These are phyloP conservation scores for Talaromyces liani DNA, from an alignment of 495 filamentous ascomycete genomes.

Conservation along the genomic window DNA sequence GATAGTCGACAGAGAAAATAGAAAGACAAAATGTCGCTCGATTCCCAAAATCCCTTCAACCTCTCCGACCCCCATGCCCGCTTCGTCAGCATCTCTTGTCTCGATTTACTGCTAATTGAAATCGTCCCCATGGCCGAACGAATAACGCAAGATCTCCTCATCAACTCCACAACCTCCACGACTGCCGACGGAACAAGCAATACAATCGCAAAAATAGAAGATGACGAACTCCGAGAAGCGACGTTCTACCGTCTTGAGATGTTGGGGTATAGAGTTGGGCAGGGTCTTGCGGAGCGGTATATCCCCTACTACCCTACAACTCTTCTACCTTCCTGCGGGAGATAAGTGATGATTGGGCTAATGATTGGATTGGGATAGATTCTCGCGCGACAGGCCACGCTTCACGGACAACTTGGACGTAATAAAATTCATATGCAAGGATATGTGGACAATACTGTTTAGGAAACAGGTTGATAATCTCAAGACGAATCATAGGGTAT, in stretches of 20 bases:
- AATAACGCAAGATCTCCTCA: conserved; percentile 38
- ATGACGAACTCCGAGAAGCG: conserved; percentile 73
- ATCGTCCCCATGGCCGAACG: conserved; percentile 91
- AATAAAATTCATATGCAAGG: conserved; percentile 98
- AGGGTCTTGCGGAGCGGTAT: conserved; percentile 88
- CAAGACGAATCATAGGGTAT: conserved; percentile 92
- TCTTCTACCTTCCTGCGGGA: not conserved
- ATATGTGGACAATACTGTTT: conserved; percentile 90
- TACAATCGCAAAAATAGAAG: conserved; percentile 21
- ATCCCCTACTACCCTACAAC: conserved; percentile 13
- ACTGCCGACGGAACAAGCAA: not conserved
- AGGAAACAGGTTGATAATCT: conserved; percentile 96
- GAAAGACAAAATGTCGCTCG: not conserved
- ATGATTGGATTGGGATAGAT: conserved; percentile 43
- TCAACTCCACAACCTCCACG: not conserved
- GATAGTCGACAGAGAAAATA: not conserved
- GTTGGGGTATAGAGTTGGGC: conserved; percentile 84
- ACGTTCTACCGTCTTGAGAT: conserved; percentile 79
- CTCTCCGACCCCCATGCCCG: conserved; percentile 68
- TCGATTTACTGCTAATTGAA: conserved; percentile 94
- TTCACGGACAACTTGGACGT: conserved; percentile 82
- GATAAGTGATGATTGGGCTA: not conserved
- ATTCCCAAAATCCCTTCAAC: conserved; percentile 44
- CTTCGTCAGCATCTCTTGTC: conserved; percentile 70
- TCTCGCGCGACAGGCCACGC: conserved; percentile 78